Conservation (phyloP, 805 yeast genomes). For the Sugiyamaella marilandica region DNA sequence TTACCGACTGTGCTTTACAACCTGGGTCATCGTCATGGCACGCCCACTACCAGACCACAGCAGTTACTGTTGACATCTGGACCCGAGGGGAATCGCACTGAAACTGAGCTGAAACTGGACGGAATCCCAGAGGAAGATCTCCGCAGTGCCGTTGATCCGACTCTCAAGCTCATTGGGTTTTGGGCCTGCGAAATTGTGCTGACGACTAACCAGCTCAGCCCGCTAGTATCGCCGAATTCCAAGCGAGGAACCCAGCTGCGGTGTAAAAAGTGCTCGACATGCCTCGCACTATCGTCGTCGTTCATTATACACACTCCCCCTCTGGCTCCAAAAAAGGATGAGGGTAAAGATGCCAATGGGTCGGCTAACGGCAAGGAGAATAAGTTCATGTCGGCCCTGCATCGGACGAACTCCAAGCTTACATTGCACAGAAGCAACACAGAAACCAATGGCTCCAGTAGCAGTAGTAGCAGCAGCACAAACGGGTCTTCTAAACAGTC, state of each 20-base stretch:
- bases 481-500: not conserved
- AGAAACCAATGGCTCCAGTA: not conserved
- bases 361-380: slow-evolving; percentile 11
- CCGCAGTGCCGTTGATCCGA: not conserved
- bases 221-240: not conserved
- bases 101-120: not conserved
- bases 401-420: slow-evolving; percentile 10
- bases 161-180: slow-evolving; percentile 6
- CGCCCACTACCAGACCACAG: slow-evolving; percentile 9
- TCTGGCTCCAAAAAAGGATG: not conserved
- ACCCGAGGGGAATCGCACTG: not conserved
- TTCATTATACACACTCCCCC: slow-evolving; percentile 57
- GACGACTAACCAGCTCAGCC: not conserved
- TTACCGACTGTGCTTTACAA: slow-evolving; percentile 57
- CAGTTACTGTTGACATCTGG: slow-evolving; percentile 1
- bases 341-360: slow-evolving; percentile 36
- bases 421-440: slow-evolving; percentile 1
- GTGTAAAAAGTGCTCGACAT: slow-evolving; percentile 78
- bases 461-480: not conserved
- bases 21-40: slow-evolving; percentile 4
- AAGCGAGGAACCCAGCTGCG: slow-evolving; percentile 40
- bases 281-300: slow-evolving; percentile 58
- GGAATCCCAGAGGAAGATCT: slow-evolving; percentile 8
- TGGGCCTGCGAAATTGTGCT: slow-evolving; percentile 10
- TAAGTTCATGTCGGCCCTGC: not conserved